These are phyloP conservation scores for Ophiobolus disseminans DNA, from an alignment of 2,329 filamentous ascomycete genomes.

Conservation along the genomic window DNA sequence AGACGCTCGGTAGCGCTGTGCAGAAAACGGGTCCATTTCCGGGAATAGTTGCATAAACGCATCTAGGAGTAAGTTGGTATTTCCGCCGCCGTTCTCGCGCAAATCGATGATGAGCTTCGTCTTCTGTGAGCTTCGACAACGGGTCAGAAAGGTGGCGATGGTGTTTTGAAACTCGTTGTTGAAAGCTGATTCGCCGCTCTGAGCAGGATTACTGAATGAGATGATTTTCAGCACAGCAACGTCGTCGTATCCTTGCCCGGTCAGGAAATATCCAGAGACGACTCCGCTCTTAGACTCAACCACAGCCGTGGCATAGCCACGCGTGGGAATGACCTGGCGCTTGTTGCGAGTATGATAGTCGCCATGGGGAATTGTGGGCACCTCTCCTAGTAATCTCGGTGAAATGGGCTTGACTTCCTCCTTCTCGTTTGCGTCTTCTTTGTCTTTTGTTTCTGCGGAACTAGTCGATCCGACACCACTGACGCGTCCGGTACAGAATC, in stretches of 20 bases:
- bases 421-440: slow-evolving; percentile 13
- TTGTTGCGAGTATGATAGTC: slow-evolving; percentile 26
- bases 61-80: slow-evolving; percentile 42
- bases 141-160: slow-evolving; percentile 52
- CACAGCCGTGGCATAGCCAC: slow-evolving; percentile 19
- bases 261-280: slow-evolving; percentile 55
- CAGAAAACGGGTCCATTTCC: slow-evolving; percentile 45
- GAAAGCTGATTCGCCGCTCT: slow-evolving; percentile 14
- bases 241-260: slow-evolving; percentile 38
- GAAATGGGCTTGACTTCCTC: slow-evolving; percentile 5
- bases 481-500: slow-evolving; percentile 36
- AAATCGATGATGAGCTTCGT: slow-evolving; percentile 69
- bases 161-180: slow-evolving; percentile 40
- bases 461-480: slow-evolving; percentile 1
- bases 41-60: slow-evolving; percentile 62
- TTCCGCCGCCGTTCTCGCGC: slow-evolving; percentile 65
- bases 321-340: slow-evolving; percentile 20
- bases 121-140: slow-evolving; percentile 56
- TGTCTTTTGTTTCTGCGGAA: slow-evolving; percentile 12
- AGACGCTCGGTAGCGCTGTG: slow-evolving; percentile 27
- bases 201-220: slow-evolving; percentile 41
- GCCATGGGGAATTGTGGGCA: slow-evolving; percentile 31
- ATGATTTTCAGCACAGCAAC: slow-evolving; percentile 54
- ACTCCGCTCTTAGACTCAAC: slow-evolving; percentile 23
- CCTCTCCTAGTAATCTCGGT: slow-evolving; percentile 14